phyloP scores from a whole-genome alignment of 768 basidiomycete species.

The Mycena pura region DNA sequence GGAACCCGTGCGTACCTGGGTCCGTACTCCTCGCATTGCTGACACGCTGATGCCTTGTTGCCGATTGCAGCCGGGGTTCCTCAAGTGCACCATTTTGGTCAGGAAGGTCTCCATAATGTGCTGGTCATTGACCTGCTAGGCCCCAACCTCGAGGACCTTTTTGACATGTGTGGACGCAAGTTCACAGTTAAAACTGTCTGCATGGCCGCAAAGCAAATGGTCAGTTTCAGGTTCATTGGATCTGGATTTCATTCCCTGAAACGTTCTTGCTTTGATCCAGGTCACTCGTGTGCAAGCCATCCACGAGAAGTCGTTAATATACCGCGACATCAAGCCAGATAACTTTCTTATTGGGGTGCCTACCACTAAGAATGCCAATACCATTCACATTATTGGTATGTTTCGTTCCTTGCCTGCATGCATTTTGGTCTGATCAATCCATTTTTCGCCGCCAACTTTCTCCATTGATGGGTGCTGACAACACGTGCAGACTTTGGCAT shows the following conservation, averaged over 20 bases:
- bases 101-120: constrained; percentile 97
- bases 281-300: constrained; percentile 96
- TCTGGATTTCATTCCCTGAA: constrained; percentile 24
- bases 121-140: constrained; percentile 94
- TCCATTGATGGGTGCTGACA: constrained; percentile 5
- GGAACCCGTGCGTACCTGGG: constrained; percentile 73
- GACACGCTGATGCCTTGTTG: constrained; percentile 23
- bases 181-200: constrained; percentile 98
- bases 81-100: constrained; percentile 98
- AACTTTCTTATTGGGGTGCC: constrained; percentile 98
- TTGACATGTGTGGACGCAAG: constrained; percentile 99
- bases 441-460: constrained; percentile 8
- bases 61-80: constrained; percentile 83
- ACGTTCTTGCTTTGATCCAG: constrained; percentile 47
- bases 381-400: constrained; percentile 86
- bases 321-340: constrained; percentile 99
- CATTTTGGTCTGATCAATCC: constrained; percentile 10
- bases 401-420: constrained; percentile 24
- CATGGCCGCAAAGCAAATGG: constrained; percentile 99
- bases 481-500: constrained; percentile 88
- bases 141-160: constrained; percentile 97
- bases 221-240: constrained; percentile 45
- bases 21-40: constrained; percentile 7
- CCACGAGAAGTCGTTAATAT: constrained; percentile 98
- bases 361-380: constrained; percentile 87